phyloP scores from a whole-genome alignment of 1,139 yeast species.

The Yamadazyma membranifaciens region DNA sequence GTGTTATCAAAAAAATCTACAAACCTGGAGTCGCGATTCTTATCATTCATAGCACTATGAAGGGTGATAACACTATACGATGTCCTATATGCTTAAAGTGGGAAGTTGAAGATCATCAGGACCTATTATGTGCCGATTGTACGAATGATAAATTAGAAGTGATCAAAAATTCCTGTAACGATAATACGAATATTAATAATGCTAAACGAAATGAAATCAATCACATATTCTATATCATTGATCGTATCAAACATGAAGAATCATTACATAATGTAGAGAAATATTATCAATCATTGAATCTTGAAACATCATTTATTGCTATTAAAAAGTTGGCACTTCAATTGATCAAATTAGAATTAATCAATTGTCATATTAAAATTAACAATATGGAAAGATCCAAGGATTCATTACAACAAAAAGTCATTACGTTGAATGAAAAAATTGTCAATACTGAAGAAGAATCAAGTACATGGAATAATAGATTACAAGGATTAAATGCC shows the following conservation, averaged over 20 bases:
- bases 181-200: constrained; percentile 24
- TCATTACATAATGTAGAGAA: not conserved
- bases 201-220: constrained; percentile 26
- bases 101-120: constrained; percentile 11
- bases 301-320: constrained; percentile 14
- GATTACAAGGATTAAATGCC: constrained; percentile 9
- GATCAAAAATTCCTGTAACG: constrained; percentile 23
- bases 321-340: constrained; percentile 43
- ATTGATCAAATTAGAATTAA: constrained; percentile 37
- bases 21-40: constrained; percentile 2
- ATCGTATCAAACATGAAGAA: constrained; percentile 14
- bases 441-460: constrained; percentile 14
- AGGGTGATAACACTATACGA: constrained; percentile 3
- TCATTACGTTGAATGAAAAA: constrained; percentile 16
- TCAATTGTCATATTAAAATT: constrained; percentile 23
- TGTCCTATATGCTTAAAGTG: constrained; percentile 18
- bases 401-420: constrained; percentile 15
- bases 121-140: constrained; percentile 23
- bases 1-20: not conserved
- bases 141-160: constrained; percentile 20
- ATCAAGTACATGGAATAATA: constrained; percentile 7
- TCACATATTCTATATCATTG: constrained; percentile 22
- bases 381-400: constrained; percentile 24
- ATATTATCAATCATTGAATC: not conserved
- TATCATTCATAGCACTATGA: constrained; percentile 1